A percentile compares a stretch with the other conserved stretches of the same genome.
Conservation (phyloP, 2,329 filamentous ascomycete genomes). For the Chrysoporthe puriensis region DNA sequence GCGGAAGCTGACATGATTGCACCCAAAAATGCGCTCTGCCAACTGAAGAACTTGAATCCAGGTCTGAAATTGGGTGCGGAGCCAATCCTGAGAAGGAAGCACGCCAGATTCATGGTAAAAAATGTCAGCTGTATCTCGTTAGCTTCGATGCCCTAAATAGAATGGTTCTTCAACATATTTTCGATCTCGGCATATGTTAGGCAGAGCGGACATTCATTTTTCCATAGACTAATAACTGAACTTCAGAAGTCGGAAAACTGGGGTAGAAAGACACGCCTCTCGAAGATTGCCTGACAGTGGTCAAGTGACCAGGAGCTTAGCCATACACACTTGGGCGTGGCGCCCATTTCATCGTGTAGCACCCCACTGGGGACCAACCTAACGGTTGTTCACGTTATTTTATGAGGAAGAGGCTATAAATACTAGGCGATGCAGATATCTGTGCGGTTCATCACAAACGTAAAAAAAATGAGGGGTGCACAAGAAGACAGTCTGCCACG, state of each 20-base stretch:
- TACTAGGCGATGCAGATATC: background rate
- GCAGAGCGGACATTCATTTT: background rate
- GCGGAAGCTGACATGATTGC: slow-evolving; percentile 75
- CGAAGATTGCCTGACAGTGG: background rate
- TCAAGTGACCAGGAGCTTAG: background rate
- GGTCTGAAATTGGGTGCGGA: slow-evolving; percentile 89
- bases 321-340: background rate
- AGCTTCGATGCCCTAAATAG: slow-evolving; percentile 17
- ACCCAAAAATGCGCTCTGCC: slow-evolving; percentile 77
- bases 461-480: background rate
- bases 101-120: slow-evolving; percentile 84
- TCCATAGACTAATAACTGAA: background rate
- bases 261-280: background rate
- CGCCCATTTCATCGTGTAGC: background rate
- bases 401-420: background rate
- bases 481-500: background rate
- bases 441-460: background rate
- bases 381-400: background rate
- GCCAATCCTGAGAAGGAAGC: slow-evolving; percentile 83
- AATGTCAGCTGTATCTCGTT: slow-evolving; percentile 74
- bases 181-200: background rate
- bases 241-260: background rate
- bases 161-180: background rate
- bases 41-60: slow-evolving; percentile 87
- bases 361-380: background rate